Evolutionary conservation across 305 asterid genomes (phyloP).

Genomic region (Fraxinus floribunda): DNA sequence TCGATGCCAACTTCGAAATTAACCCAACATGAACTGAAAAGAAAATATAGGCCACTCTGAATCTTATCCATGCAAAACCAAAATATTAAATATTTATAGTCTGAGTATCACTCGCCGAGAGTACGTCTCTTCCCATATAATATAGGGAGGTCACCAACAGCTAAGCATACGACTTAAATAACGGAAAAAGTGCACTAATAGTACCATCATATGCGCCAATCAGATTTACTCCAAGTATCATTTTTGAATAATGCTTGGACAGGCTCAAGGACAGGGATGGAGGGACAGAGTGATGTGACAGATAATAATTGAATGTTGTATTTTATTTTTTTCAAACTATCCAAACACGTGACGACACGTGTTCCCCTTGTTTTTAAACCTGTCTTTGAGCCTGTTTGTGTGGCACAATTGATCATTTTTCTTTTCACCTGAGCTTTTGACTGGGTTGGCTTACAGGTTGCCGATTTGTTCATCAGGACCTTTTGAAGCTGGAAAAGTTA

Average conservation of each 20-base stretch:
- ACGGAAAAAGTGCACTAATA: not conserved
- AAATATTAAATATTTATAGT: too few relatives aligned
- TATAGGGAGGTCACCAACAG: not conserved
- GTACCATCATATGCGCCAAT: not conserved
- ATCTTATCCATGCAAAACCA: not conserved
- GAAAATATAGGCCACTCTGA: not conserved
- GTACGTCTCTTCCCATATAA: not conserved
- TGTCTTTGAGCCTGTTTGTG: too few relatives aligned
- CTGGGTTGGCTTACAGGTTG: not conserved
- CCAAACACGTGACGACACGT: too few relatives aligned
- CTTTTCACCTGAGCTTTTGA: not conserved
- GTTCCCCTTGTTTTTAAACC: too few relatives aligned
- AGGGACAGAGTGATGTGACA: too few relatives aligned
- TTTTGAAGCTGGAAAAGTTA: not conserved
- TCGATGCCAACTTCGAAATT: not conserved
- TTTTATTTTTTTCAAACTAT: too few relatives aligned
- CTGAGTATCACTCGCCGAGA: not conserved
- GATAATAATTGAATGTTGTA: too few relatives aligned
- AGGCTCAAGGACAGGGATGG: too few relatives aligned
- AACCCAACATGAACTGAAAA: not conserved
- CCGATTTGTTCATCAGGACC: not conserved
- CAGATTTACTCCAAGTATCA: not conserved
- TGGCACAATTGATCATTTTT: too few relatives aligned
- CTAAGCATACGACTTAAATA: not conserved
- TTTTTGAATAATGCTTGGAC: too few relatives aligned